Percentiles rank a stretch among this genome's conserved stretches.
Conservation (phyloP, 331 rosid species). For the Malus hybrid region DNA sequence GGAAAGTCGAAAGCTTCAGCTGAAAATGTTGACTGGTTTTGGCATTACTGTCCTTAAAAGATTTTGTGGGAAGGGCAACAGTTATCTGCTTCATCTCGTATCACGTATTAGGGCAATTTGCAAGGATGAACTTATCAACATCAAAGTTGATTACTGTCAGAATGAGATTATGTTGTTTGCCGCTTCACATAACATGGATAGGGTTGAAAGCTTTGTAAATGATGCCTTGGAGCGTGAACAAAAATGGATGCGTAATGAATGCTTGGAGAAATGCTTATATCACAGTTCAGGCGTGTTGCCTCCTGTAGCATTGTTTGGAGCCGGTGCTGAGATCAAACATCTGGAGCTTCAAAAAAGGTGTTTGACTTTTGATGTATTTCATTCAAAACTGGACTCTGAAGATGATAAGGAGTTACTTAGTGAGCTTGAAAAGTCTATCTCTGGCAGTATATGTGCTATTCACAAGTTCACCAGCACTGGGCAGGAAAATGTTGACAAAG, state of each 20-base stretch:
- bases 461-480: slow-evolving; percentile 42
- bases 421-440: slow-evolving; percentile 53
- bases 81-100: slow-evolving; percentile 42
- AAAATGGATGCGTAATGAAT: slow-evolving; percentile 53
- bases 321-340: slow-evolving; percentile 90
- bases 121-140: slow-evolving; percentile 49
- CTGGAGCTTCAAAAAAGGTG: slow-evolving; percentile 73
- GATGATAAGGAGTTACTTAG: slow-evolving; percentile 71
- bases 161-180: slow-evolving; percentile 60
- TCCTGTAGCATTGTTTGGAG: slow-evolving; percentile 76
- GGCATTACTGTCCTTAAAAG: slow-evolving; percentile 64
- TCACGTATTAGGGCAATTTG: slow-evolving; percentile 46
- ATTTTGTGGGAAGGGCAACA: slow-evolving; percentile 72
- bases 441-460: slow-evolving; percentile 55
- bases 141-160: slow-evolving; percentile 52
- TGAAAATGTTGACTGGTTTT: slow-evolving; percentile 50
- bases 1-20: slow-evolving; percentile 50
- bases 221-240: slow-evolving; percentile 50
- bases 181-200: slow-evolving; percentile 45
- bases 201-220: slow-evolving; percentile 28
- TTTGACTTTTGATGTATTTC: slow-evolving; percentile 62
- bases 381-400: slow-evolving; percentile 41
- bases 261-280: slow-evolving; percentile 69
- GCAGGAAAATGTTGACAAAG: slow-evolving; percentile 46
- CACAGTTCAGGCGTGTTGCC: slow-evolving; percentile 54